A percentile compares a stretch with the other conserved stretches of the same genome.
phyloP scores from a whole-genome alignment of 1,139 yeast species.

The Trichomonascaceae sp. region DNA sequence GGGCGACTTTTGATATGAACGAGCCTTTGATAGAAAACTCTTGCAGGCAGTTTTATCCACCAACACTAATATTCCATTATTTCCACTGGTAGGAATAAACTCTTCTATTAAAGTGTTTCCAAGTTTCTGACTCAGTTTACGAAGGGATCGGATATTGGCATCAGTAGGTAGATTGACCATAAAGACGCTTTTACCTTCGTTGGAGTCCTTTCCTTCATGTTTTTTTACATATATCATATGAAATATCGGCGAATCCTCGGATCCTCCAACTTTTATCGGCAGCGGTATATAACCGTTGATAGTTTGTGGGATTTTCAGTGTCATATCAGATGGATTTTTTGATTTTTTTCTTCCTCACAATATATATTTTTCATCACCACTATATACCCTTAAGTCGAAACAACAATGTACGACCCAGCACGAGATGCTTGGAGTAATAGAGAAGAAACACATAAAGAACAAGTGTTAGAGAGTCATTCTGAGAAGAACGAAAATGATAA shows the following conservation, averaged over 20 bases:
- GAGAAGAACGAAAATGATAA: background rate
- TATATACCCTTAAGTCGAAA: background rate
- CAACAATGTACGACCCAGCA: slow-evolving; percentile 31
- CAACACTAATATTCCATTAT: slow-evolving; percentile 60
- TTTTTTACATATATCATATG: slow-evolving; percentile 29
- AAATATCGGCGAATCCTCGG: slow-evolving; percentile 13
- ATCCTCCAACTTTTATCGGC: slow-evolving; percentile 32
- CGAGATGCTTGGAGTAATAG: slow-evolving; percentile 28
- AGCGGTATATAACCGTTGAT: slow-evolving; percentile 52
- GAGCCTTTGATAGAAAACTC: slow-evolving; percentile 58
- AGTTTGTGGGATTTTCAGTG: slow-evolving; percentile 7
- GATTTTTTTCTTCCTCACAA: background rate
- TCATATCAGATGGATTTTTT: background rate
- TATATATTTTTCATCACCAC: background rate
- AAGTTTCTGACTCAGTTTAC: slow-evolving; percentile 53
- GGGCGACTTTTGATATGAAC: slow-evolving; percentile 18
- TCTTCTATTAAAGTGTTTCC: slow-evolving; percentile 55
- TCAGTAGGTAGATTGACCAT: slow-evolving; percentile 70
- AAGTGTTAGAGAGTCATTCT: too few species aligned
- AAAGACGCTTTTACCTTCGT: slow-evolving; percentile 53
- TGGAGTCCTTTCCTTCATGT: slow-evolving; percentile 21
- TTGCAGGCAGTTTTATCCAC: slow-evolving; percentile 70
- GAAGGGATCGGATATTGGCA: slow-evolving; percentile 48
- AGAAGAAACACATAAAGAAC: slow-evolving; percentile 9
- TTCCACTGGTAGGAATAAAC: slow-evolving; percentile 25